Evolutionary conservation across 1,284 basidiomycete genomes (phyloP).

Genomic region (Tilletiopsis washingtonensis): DNA sequence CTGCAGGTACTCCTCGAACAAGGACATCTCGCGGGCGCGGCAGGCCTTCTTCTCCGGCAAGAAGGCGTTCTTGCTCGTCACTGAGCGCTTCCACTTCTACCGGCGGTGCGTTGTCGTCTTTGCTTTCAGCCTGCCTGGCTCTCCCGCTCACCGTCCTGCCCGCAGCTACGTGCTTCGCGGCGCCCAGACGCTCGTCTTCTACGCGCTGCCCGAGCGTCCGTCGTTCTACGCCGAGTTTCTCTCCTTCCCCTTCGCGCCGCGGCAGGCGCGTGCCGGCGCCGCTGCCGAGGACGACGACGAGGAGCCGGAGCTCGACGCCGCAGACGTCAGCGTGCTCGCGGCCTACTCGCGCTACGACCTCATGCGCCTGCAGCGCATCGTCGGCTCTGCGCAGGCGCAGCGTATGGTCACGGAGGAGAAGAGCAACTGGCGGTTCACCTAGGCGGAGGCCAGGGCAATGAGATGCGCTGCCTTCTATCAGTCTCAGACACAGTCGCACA

Average conservation of each 20-base stretch:
- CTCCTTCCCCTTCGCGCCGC: slow-evolving; percentile 64
- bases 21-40: slow-evolving; percentile 85
- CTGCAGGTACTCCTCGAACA: slow-evolving; percentile 67
- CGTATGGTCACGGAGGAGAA: slow-evolving; percentile 30
- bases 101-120: too few relatives aligned
- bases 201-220: slow-evolving; percentile 79
- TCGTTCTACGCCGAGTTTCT: slow-evolving; percentile 85
- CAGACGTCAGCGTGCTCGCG: slow-evolving; percentile 56
- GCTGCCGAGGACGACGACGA: slow-evolving; percentile 7
- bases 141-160: too few relatives aligned
- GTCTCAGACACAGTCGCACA: too few relatives aligned
- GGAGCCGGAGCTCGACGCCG: slow-evolving; percentile 59
- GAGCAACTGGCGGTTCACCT: slow-evolving; percentile 35
- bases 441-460: too few relatives aligned
- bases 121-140: too few relatives aligned
- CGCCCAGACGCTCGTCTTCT: slow-evolving; percentile 84
- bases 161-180: slow-evolving; percentile 56
- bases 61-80: slow-evolving; percentile 77
- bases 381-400: slow-evolving; percentile 47
- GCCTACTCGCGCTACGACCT: slow-evolving; percentile 82
- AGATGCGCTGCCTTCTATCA: too few relatives aligned
- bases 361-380: slow-evolving; percentile 74
- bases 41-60: slow-evolving; percentile 86
- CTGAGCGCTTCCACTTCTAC: slow-evolving; percentile 97
- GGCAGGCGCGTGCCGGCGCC: not conserved